A percentile compares a stretch with the other conserved stretches of the same genome.
Evolutionary conservation across 371 early-diverging fungal genomes (phyloP).

Genomic region (Nematocida displodere): DNA sequence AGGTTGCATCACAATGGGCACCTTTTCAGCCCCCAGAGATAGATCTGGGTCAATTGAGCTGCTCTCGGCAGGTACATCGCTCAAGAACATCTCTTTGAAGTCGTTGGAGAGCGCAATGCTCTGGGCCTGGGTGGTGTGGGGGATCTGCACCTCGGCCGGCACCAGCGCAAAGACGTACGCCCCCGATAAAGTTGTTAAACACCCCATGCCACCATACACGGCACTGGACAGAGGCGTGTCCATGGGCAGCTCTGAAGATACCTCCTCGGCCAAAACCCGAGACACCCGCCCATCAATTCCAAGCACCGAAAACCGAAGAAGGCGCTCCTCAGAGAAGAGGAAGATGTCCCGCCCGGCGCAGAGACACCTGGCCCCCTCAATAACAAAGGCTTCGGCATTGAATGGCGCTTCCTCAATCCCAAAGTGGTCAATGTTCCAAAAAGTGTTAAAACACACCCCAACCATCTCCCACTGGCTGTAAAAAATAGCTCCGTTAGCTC

Average conservation of each 20-base stretch:
- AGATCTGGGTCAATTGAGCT: neutral
- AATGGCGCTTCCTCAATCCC: slow-evolving; percentile 21
- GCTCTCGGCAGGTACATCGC: neutral
- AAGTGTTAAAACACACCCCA: slow-evolving; percentile 40
- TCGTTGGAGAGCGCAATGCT: neutral
- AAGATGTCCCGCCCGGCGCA: slow-evolving; percentile 17
- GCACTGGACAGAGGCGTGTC: neutral
- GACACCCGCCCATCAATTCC: slow-evolving; percentile 10
- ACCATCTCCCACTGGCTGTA: slow-evolving; percentile 50
- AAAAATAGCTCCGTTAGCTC: slow-evolving; percentile 42
- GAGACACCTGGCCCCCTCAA: slow-evolving; percentile 17
- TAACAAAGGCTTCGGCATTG: neutral
- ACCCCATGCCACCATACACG: neutral
- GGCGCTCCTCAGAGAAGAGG: slow-evolving; percentile 4
- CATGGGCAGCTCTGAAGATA: neutral
- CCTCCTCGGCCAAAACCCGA: neutral
- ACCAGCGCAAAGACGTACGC: neutral
- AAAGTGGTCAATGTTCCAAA: slow-evolving; percentile 30
- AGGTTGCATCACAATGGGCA: too few species aligned
- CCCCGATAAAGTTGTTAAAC: neutral
- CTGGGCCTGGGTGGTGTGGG: neutral
- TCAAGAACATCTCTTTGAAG: neutral
- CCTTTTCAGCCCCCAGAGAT: neutral
- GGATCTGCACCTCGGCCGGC: neutral
- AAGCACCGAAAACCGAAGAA: slow-evolving; percentile 23